Conservation (phyloP, 1,284 basidiomycete genomes). For the Moesziomyces sp. region DNA sequence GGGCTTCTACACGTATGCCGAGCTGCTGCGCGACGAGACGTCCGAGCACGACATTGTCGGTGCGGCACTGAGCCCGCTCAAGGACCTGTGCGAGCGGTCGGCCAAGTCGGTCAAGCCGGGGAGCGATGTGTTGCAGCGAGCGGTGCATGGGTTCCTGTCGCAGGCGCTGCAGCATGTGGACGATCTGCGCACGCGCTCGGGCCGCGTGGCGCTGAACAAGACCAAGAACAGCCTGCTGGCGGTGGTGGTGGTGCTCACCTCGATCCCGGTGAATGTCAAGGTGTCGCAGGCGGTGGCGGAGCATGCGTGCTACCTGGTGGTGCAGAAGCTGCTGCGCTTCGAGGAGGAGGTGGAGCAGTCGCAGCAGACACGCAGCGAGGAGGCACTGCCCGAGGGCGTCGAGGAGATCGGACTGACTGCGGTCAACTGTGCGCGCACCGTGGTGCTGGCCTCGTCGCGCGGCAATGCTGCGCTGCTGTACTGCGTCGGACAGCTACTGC, state of each 20-base stretch:
- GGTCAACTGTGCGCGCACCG: conserved; percentile 85
- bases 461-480: conserved; percentile 78
- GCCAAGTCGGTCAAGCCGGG: conserved; percentile 56
- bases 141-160: conserved; percentile 86
- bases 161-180: conserved; percentile 86
- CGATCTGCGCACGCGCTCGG: conserved; percentile 78
- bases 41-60: conserved; percentile 53
- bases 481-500: conserved; percentile 79
- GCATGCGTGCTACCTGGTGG: conserved; percentile 84
- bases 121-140: conserved; percentile 68
- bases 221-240: conserved; percentile 91
- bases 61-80: conserved; percentile 55
- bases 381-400: conserved; percentile 16
- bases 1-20: conserved; percentile 81
- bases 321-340: conserved; percentile 76
- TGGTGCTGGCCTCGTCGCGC: conserved; percentile 70
- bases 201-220: conserved; percentile 81
- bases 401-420: conserved; percentile 81
- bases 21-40: conserved; percentile 70
- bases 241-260: conserved; percentile 84
- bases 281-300: conserved; percentile 82
- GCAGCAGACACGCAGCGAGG: conserved; percentile 66
- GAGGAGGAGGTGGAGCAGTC: conserved; percentile 71
- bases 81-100: conserved; percentile 54
- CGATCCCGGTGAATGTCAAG: conserved; percentile 76